These are phyloP conservation scores for Lipomyces yamanashiensis DNA, from an alignment of 805 yeast genomes.

Conservation along the genomic window DNA sequence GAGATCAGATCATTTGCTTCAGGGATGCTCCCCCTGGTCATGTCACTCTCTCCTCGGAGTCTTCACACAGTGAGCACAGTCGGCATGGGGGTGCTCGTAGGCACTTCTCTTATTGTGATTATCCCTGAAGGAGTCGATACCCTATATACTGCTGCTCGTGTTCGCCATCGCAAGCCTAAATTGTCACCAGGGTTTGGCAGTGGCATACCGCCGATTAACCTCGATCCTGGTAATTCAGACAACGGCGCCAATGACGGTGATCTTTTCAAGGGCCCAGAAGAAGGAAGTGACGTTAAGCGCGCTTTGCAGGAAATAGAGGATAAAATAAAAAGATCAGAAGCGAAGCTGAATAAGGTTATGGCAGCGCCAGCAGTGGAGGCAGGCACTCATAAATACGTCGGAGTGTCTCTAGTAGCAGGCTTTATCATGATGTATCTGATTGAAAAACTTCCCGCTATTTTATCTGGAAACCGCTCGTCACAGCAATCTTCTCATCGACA, in stretches of 20 bases:
- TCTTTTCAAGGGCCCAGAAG: background rate
- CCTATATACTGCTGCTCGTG: constrained; percentile 41
- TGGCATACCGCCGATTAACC: constrained; percentile 14
- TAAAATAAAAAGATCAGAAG: background rate
- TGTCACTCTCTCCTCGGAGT: constrained; percentile 42
- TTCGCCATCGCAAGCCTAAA: constrained; percentile 20
- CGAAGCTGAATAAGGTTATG: background rate
- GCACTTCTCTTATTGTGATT: constrained; percentile 62
- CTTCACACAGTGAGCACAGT: constrained; percentile 53
- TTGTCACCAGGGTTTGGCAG: constrained; percentile 6
- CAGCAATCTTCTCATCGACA: background rate
- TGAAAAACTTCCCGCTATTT: constrained; percentile 49
- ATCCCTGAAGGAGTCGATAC: constrained; percentile 69
- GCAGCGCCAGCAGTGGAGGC: background rate
- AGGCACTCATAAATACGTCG: constrained; percentile 44
- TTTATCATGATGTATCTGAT: constrained; percentile 58
- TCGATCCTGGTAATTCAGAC: constrained; percentile 7
- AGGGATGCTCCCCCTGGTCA: constrained; percentile 44
- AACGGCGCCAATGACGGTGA: background rate
- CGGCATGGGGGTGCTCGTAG: constrained; percentile 64
- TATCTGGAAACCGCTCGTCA: constrained; percentile 5
- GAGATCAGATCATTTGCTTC: constrained; percentile 40
- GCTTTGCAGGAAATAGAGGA: background rate
- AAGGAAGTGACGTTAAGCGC: background rate
- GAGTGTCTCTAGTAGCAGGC: constrained; percentile 58